Evolutionary conservation across 176 grass and related monocot genomes (phyloP), one percentile per base, ranked within the genome.

Genomic region (Saccharum officinarum): DNA sequence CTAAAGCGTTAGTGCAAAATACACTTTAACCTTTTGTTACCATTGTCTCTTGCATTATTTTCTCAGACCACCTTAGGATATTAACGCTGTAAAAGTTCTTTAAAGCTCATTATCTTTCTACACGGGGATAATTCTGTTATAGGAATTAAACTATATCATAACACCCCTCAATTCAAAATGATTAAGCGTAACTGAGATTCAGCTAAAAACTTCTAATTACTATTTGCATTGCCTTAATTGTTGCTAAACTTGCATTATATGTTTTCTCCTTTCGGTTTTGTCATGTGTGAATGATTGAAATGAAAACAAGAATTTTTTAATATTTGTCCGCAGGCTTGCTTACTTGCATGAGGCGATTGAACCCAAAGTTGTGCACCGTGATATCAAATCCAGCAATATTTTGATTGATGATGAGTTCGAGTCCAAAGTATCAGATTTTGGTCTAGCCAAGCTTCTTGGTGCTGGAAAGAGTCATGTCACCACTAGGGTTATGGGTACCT

Each of bases 301-400:
- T 83, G 11, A 85, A 73, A 69, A 31, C 3, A 81, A 73, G 10
- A 64, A 38, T 59, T 86, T 33, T 41, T 36, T 37, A 23, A 23
- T 80, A 70, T 75, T 45, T 83, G 28, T 75, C 71, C 41, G 28
- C 86, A 95, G 93, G 77, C 90, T 95, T 75, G 90, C 90, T 91
- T 95, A 95, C 86, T 87, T 95, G 82, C 93, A 95, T 7, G 93
- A 95, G 88, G 93, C 93, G 18, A 95, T 95, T 87, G 93, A 95
- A 79, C 93, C 93, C 7, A 95, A 95, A 87, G 93, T 95, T 36
- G 93, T 95, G 61, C 93, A 95, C 73, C 93, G 93, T 76, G 93
- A 95, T 77, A 95, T 95, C 80, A 95, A 95, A 84, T 92, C 90
- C 6, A 95, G 93, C 79, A 95, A 95, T 83, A 95, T 95, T 82